Conservation (phyloP, 2,329 filamentous ascomycete species). For the Stagonosporopsis rhizophila region DNA sequence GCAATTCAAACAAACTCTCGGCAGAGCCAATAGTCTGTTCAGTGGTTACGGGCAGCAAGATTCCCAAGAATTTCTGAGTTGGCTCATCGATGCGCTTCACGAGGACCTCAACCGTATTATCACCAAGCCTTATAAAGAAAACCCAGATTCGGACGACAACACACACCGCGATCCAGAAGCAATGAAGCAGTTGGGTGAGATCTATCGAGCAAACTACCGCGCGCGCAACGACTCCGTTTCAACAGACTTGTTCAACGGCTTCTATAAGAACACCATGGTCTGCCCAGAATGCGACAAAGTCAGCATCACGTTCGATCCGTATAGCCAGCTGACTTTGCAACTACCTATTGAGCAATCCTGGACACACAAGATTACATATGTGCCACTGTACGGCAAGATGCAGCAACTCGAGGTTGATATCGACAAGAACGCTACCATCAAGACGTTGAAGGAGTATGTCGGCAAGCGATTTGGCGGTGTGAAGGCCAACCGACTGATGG, state of each 20-base stretch:
- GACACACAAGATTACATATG: slow-evolving; percentile 76
- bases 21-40: slow-evolving; percentile 82
- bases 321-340: slow-evolving; percentile 91
- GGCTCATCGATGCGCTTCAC: slow-evolving; percentile 90
- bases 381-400: slow-evolving; percentile 75
- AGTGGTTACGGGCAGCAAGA: slow-evolving; percentile 97
- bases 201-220: slow-evolving; percentile 91
- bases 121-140: slow-evolving; percentile 97
- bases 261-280: slow-evolving; percentile 97
- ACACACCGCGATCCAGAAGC: slow-evolving; percentile 85
- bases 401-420: slow-evolving; percentile 79
- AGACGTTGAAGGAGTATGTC: slow-evolving; percentile 69
- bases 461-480: slow-evolving; percentile 61
- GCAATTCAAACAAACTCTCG: slow-evolving; percentile 82
- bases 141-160: slow-evolving; percentile 95
- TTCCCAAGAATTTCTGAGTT: slow-evolving; percentile 95
- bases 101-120: slow-evolving; percentile 93
- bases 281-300: slow-evolving; percentile 92
- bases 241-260: slow-evolving; percentile 92
- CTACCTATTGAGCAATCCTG: slow-evolving; percentile 87
- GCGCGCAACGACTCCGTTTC: slow-evolving; percentile 93
- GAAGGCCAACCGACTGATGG: slow-evolving; percentile 70
- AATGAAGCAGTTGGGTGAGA: slow-evolving; percentile 82
- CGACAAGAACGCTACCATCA: slow-evolving; percentile 76
- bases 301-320: slow-evolving; percentile 98